Conservation (phyloP, 139 green algal genomes). For the Coelastrella sp. region DNA sequence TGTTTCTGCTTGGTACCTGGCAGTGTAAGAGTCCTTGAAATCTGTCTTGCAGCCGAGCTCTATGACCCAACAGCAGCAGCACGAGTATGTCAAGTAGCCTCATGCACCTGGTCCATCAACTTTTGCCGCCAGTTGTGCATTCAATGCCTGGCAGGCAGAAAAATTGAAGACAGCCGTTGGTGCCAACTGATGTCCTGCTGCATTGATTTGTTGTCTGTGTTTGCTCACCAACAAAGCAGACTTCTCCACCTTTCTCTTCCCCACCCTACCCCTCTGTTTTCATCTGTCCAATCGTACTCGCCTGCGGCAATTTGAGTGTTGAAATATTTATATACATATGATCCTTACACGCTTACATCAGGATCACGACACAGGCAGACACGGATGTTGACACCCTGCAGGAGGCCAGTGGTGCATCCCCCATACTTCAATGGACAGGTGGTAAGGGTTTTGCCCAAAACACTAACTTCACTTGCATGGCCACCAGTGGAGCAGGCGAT, state of each 20-base stretch:
- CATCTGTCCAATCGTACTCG: background rate
- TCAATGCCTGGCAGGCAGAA: too few relatives aligned
- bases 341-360: slow-evolving; percentile 22
- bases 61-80: background rate
- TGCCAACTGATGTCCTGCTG: background rate
- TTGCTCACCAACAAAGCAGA: background rate
- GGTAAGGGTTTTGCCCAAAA: slow-evolving; percentile 90
- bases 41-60: background rate
- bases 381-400: too few relatives aligned
- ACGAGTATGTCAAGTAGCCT: too few relatives aligned
- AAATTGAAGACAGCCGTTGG: background rate
- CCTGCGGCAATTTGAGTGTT: background rate
- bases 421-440: slow-evolving; percentile 61
- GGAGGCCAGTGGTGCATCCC: background rate
- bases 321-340: background rate
- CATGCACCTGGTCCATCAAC: too few relatives aligned
- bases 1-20: background rate
- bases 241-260: background rate
- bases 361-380: background rate
- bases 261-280: background rate
- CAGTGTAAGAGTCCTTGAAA: background rate
- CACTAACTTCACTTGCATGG: slow-evolving; percentile 87
- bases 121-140: too few relatives aligned
- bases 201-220: too few relatives aligned
- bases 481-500: slow-evolving; percentile 62